Conservation (phyloP, 495 filamentous ascomycete genomes). For the Hyaloscypha finlandica region DNA sequence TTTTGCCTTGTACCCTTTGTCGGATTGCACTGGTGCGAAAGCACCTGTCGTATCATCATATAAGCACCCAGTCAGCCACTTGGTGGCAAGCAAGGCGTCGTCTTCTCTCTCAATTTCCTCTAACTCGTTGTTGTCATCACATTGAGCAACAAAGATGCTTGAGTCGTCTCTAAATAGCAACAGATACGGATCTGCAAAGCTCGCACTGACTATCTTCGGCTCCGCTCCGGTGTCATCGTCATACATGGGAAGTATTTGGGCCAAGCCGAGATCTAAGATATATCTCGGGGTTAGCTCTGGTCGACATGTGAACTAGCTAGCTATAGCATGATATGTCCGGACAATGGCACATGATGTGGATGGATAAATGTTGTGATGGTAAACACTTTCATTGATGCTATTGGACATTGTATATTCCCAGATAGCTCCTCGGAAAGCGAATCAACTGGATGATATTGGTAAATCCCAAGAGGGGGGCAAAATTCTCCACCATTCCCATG, state of each 20-base stretch:
- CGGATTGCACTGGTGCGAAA: slow-evolving; percentile 46
- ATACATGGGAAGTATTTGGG: slow-evolving; percentile 85
- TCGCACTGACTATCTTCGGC: slow-evolving; percentile 74
- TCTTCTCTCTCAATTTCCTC: slow-evolving; percentile 74
- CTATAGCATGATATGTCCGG: neutral
- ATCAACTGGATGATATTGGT: neutral
- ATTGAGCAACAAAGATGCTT: slow-evolving; percentile 71
- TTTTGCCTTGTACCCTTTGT: slow-evolving; percentile 44
- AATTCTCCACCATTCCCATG: neutral
- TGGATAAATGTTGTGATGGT: slow-evolving; percentile 22
- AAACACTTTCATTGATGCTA: slow-evolving; percentile 37
- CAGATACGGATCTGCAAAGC: slow-evolving; percentile 86
- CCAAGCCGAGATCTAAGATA: slow-evolving; percentile 72
- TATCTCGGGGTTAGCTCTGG: slow-evolving; percentile 19
- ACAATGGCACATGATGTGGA: slow-evolving; percentile 22
- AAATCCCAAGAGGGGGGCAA: slow-evolving; percentile 1
- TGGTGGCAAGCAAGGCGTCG: slow-evolving; percentile 50
- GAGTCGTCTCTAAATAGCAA: slow-evolving; percentile 81
- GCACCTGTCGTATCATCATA: slow-evolving; percentile 65
- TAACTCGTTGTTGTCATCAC: slow-evolving; percentile 78
- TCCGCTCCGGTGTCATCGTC: slow-evolving; percentile 84
- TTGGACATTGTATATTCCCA: slow-evolving; percentile 32
- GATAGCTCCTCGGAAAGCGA: slow-evolving; percentile 24
- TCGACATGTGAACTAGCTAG: neutral
- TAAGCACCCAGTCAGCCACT: slow-evolving; percentile 80